phyloP scores from a whole-genome alignment of 176 grass and related monocot genomes.

The Oryza nivara region DNA sequence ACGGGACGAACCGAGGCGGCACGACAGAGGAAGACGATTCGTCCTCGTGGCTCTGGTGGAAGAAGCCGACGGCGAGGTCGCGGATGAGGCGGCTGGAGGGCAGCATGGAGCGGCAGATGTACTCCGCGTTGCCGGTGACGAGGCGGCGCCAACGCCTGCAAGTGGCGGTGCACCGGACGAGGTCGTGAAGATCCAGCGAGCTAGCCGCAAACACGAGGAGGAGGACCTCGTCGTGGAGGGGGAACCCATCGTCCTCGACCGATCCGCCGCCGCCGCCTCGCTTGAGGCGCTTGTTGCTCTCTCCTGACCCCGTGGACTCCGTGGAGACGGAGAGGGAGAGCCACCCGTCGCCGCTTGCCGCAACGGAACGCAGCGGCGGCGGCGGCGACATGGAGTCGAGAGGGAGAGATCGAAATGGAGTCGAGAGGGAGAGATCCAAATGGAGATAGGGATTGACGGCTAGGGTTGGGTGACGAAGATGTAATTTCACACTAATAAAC shows the following conservation, averaged over 20 bases:
- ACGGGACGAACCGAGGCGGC: not conserved
- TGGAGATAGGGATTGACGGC: no score
- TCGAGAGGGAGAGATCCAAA: no score
- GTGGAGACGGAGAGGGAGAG: not conserved
- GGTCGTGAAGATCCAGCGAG: not conserved
- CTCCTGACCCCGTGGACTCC: not conserved
- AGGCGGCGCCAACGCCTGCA: constrained; percentile 19
- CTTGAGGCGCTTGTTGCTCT: not conserved
- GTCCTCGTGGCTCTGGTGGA: not conserved
- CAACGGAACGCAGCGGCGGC: not conserved
- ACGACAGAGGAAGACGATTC: no score
- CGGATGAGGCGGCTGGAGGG: no score
- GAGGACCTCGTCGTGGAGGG: not conserved
- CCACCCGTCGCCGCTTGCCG: not conserved
- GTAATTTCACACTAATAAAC: no score
- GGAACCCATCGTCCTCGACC: not conserved
- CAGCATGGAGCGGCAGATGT: not conserved
- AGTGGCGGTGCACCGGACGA: constrained; percentile 11
- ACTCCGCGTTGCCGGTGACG: not conserved
- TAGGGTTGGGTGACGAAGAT: no score
- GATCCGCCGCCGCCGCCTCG: not conserved
- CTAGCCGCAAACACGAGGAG: not conserved
- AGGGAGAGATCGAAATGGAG: no score
- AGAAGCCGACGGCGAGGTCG: constrained; percentile 19
- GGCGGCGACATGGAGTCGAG: no score